These are phyloP conservation scores for Curvularia spicifera DNA, from an alignment of 2,329 filamentous ascomycete genomes.

Conservation along the genomic window DNA sequence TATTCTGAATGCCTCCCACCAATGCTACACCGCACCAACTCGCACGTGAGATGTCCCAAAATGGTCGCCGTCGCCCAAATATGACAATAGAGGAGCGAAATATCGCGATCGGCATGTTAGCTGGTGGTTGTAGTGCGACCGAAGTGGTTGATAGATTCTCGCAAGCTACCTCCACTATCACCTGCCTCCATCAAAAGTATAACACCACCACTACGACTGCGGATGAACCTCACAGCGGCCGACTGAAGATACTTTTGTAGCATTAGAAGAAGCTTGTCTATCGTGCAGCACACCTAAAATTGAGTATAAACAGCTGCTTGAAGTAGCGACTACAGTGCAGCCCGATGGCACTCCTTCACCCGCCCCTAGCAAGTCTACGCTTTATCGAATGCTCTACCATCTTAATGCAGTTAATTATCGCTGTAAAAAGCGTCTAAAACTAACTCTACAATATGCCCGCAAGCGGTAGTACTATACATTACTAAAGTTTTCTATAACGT, in stretches of 20 bases:
- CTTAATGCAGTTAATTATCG: background rate
- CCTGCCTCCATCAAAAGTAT: background rate
- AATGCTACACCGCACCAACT: background rate
- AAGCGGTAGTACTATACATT: too few species aligned
- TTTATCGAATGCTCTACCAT: background rate
- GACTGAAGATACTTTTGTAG: background rate
- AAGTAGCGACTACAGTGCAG: background rate
- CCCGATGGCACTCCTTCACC: background rate
- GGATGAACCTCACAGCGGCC: too few species aligned
- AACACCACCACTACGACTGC: too few species aligned
- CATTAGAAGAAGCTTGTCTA: background rate
- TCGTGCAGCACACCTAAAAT: background rate
- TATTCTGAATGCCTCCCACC: background rate
- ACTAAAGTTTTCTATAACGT: too few species aligned
- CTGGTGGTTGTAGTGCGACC: background rate
- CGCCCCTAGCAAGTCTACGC: background rate
- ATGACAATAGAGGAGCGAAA: background rate
- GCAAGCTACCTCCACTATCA: background rate
- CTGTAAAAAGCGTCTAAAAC: background rate
- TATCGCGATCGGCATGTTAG: background rate
- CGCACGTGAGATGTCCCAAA: background rate
- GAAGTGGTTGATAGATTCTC: background rate
- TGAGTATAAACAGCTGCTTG: background rate
- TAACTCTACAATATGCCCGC: background rate
- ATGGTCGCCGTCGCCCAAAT: background rate